Percentiles rank a stretch among this genome's conserved stretches.
phyloP scores from a whole-genome alignment of 2,329 filamentous ascomycete species.

The Uncinocarpus reesii region DNA sequence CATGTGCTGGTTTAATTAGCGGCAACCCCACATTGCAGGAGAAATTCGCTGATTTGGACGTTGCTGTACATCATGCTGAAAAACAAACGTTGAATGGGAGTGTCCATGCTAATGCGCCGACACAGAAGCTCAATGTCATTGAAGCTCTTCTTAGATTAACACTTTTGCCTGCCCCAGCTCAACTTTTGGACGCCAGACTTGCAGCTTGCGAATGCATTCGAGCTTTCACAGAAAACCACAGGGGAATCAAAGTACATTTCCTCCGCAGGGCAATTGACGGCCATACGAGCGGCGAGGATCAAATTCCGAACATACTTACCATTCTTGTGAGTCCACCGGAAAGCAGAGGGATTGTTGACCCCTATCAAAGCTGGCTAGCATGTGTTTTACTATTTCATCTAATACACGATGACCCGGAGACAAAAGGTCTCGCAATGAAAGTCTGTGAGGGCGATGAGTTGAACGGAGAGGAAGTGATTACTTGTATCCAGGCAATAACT shows the following conservation, averaged over 20 bases:
- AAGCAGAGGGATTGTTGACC: slow-evolving; percentile 56
- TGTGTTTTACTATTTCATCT: slow-evolving; percentile 78
- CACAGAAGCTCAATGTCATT: slow-evolving; percentile 74
- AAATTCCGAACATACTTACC: slow-evolving; percentile 78
- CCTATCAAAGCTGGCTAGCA: slow-evolving; percentile 84
- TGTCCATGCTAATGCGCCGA: slow-evolving; percentile 38
- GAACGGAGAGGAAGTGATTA: slow-evolving; percentile 87
- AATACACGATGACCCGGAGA: slow-evolving; percentile 65
- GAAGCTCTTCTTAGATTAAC: slow-evolving; percentile 80
- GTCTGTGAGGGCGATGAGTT: slow-evolving; percentile 83
- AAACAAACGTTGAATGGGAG: slow-evolving; percentile 28
- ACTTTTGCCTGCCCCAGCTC: slow-evolving; percentile 55
- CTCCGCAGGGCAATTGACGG: slow-evolving; percentile 80
- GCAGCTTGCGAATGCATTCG: slow-evolving; percentile 85
- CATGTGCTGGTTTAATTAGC: slow-evolving; percentile 79
- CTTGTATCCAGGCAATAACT: slow-evolving; percentile 78
- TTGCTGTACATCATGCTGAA: slow-evolving; percentile 35
- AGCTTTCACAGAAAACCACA: slow-evolving; percentile 77
- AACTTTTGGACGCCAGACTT: slow-evolving; percentile 68
- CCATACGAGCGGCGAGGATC: slow-evolving; percentile 63
- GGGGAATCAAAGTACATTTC: slow-evolving; percentile 75
- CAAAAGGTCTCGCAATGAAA: slow-evolving; percentile 67
- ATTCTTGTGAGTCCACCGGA: slow-evolving; percentile 62
- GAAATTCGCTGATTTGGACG: slow-evolving; percentile 75
- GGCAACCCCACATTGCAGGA: slow-evolving; percentile 74